Evolutionary conservation across 352 stramenopile species (phyloP), one percentile per base, ranked within the genome.

Genomic region (Pythium dissimile): DNA sequence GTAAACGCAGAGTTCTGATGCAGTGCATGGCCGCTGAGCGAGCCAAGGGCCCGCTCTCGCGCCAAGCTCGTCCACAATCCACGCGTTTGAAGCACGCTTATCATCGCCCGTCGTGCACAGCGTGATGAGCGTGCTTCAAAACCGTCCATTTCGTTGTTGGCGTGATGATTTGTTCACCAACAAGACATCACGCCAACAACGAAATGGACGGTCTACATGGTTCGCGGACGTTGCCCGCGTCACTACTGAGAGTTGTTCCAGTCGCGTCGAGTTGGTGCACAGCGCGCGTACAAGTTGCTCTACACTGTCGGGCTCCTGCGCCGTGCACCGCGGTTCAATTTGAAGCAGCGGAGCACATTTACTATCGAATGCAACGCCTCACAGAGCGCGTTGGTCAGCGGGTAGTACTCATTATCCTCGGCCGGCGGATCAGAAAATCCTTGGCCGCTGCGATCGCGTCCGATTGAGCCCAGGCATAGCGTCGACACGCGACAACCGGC

Each of bases 71-170:
- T 39, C 45, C 45, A 52, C 45, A 37, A n/a, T 21, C 50, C 26
- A 49, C 51, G 18, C 12, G n/a, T 16, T 18, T 20, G 27, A 30
- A 59, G 31, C 3, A 59, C 41, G 21, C 52, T 59, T 15, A 59
- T 30, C 15, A 59, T 16, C 23, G 27, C 37, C 27, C 42, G 26
- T 20, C 51, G 27, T 39, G 20, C 41, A 9, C 21, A 18, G 12
- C 20, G 18, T 13, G 16, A n/a, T n/a, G n/a, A n/a, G n/a, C n/a
- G n/a, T n/a, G n/a, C n/a, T n/a, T n/a, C n/a, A n/a, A n/a, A n/a
- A n/a, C n/a, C n/a, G n/a, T n/a, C n/a, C n/a, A n/a, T n/a, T n/a
- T n/a, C n/a, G n/a, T n/a, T n/a, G n/a, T n/a, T n/a, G n/a, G n/a
- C n/a, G n/a, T n/a, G n/a, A n/a, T n/a, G n/a, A n/a, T n/a, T n/a